Conservation (phyloP, 176 grass and related monocot species). For the Tuctoria greenei region DNA sequence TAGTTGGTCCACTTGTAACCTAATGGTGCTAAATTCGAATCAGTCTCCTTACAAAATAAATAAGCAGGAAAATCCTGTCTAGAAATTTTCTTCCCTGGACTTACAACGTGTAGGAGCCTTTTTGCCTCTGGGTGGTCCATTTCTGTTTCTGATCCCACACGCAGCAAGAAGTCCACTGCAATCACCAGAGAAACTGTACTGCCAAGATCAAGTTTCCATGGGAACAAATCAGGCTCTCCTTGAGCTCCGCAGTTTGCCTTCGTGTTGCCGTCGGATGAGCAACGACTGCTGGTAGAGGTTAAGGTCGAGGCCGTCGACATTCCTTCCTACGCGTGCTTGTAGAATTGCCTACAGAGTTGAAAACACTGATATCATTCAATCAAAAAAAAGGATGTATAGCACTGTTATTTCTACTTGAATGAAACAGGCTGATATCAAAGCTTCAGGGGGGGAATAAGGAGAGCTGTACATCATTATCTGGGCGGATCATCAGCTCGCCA, state of each 20-base stretch:
- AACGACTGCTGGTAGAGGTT: conserved; percentile 72
- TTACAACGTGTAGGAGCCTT: too few species aligned
- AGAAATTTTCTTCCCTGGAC: too few species aligned
- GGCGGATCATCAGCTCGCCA: conserved; percentile 60
- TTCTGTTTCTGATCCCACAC: not conserved
- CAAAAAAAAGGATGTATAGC: too few species aligned
- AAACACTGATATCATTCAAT: not conserved
- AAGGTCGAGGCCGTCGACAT: conserved; percentile 63
- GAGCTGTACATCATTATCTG: conserved; percentile 38
- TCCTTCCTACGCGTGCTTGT: conserved; percentile 68
- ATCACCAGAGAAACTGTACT: not conserved
- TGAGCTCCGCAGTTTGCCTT: conserved; percentile 45
- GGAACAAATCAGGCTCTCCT: conserved; percentile 39
- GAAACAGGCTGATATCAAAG: conserved; percentile 7
- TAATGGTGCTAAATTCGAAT: not conserved
- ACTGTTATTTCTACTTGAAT: not conserved
- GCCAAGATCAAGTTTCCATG: too few species aligned
- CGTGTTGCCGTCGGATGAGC: conserved; percentile 51
- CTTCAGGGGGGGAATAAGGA: conserved; percentile 13
- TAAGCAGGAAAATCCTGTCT: too few species aligned
- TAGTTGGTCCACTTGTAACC: too few species aligned
- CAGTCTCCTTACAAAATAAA: too few species aligned
- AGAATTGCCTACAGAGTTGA: conserved; percentile 46
- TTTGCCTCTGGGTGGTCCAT: conserved; percentile 3
- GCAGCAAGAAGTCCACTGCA: not conserved